Evolutionary conservation across 1,284 basidiomycete genomes (phyloP), one percentile per base, ranked within the genome.

Genomic region (Cystobasidium sp.): DNA sequence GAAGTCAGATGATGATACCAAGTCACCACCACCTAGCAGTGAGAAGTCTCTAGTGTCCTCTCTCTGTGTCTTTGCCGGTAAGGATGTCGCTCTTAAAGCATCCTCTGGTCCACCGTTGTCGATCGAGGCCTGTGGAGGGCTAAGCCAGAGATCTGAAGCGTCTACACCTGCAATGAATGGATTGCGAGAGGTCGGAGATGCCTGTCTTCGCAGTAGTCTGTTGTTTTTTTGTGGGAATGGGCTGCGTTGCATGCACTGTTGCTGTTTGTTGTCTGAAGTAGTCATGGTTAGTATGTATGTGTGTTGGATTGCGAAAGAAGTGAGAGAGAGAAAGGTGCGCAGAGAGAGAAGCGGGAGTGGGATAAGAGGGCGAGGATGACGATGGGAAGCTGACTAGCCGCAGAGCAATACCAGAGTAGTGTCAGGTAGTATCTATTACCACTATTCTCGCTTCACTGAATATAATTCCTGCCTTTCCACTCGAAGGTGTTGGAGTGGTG

Each of bases 151-250:
- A 51, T 59, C 69, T 31, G 46, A 52, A 39, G 44, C 56, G 69
- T 71, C 69, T 61, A 71, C 69, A 22, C 69, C 69, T 18, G 59
- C 61, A 31, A 71, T 64, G 69, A 71, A 71, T 24, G 69, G 59
- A 47, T 63, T 62, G 69, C 31, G 20, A 12, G 64, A 37, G 12
- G 51, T 41, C 12, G 55, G 1, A 37, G 64, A 46, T 8, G 64
- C 37, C 39, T 43, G 52, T 47, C 37, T 37, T 47, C 39, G 49
- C n/a, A 41, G 64, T 24, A 63, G 20, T 37, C 44, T 24, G 61
- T 63, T 43, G 61, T 51, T 59, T 18, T 31, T 59, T 7, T 59
- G 41, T n/a, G 56, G 41, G 56, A 41, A 59, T 7, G 56, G 56
- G 56, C 56, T 63, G 61, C 31, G 46, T 49, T 9, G 61, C n/a